Base-by-base conservation (phyloP, 2,329 filamentous ascomycete genomes). In the Penicillium sp. region DNA sequence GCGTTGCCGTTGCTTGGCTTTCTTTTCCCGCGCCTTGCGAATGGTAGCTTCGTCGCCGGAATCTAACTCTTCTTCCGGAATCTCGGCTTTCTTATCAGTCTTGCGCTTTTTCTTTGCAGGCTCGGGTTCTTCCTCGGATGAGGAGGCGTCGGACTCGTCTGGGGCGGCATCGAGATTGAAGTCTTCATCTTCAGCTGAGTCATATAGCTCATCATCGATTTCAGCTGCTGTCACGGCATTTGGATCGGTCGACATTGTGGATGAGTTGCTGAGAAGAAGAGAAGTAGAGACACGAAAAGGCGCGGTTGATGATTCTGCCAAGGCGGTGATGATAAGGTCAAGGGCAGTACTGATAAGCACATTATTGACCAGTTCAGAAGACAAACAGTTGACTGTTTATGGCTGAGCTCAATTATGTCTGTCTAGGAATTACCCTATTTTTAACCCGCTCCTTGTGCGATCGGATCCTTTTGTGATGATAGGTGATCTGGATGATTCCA, bases 21-120 rank as follows among this genome's bases (percentile, higher is more conserved):
- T 60, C 47, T 56, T 67, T 34, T 60, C 57, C 39, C 65, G 67
- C 11, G 65, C 68, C 44, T 70, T 73, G 37, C 61, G 61, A 28
- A 77, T 75, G n/a, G 71, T 76, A 6, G 62, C 69, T 49, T 77
- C 75, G 48, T 78, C 75, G 3, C 75, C 75, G 6, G 74, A 76
- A 41, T 76, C 71, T 3, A 76, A 56, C 25, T 67, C 70, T 4
- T 61, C 61, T n/a, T 57, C 51, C 3, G 44, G 46, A 4, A 38
- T 42, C 15, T 43, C 45, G 23, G 37, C 39, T 34, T 57, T 56
- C 10, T 48, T 52, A 22, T 39, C 54, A 34, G 30, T 58, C 44
- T 55, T 66, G 48, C 48, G 58, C 42, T 67, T 70, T 41, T 64
- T 62, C 39, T 65, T 69, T 13, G 56, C 58, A 2, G 63, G 56